Evolutionary conservation across 768 basidiomycete genomes (phyloP).

Genomic region (Clavulina sp.): DNA sequence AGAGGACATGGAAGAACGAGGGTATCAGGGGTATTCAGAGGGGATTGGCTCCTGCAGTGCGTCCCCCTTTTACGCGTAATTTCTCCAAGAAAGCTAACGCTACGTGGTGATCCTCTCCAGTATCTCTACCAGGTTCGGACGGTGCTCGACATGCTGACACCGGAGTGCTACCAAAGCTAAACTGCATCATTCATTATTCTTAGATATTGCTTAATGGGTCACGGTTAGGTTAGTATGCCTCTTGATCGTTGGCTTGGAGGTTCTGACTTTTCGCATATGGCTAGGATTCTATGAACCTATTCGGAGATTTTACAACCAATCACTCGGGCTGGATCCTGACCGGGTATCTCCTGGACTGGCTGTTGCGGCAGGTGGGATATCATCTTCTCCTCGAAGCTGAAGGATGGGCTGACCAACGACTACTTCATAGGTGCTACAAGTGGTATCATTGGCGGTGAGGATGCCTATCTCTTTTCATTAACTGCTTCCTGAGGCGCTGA

Average conservation of each 20-base stretch:
- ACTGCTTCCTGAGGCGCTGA: too few species aligned
- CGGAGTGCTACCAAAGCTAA: constrained; percentile 1
- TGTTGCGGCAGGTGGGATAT: constrained; percentile 53
- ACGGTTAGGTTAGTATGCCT: constrained; percentile 41
- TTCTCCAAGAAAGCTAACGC: neutral
- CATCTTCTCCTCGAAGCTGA: neutral
- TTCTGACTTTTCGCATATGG: neutral
- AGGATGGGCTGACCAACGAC: too few species aligned
- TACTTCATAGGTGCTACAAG: constrained; percentile 48
- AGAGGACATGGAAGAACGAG: constrained; percentile 79
- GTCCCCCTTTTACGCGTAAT: constrained; percentile 15
- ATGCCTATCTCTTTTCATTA: neutral
- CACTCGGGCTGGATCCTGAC: constrained; percentile 39
- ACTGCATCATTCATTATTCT: too few species aligned
- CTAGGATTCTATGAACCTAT: constrained; percentile 93
- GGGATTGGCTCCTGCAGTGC: constrained; percentile 76
- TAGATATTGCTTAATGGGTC: constrained; percentile 88
- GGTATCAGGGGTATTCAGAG: constrained; percentile 84
- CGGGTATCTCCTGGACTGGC: constrained; percentile 40
- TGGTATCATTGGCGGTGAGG: constrained; percentile 74
- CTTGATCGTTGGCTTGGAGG: neutral
- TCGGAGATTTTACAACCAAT: constrained; percentile 46
- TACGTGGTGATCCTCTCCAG: constrained; percentile 23
- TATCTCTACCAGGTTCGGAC: constrained; percentile 69
- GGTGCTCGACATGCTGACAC: neutral